phyloP scores from a whole-genome alignment of 768 basidiomycete genomes.

The Kwoniella bestiolae region DNA sequence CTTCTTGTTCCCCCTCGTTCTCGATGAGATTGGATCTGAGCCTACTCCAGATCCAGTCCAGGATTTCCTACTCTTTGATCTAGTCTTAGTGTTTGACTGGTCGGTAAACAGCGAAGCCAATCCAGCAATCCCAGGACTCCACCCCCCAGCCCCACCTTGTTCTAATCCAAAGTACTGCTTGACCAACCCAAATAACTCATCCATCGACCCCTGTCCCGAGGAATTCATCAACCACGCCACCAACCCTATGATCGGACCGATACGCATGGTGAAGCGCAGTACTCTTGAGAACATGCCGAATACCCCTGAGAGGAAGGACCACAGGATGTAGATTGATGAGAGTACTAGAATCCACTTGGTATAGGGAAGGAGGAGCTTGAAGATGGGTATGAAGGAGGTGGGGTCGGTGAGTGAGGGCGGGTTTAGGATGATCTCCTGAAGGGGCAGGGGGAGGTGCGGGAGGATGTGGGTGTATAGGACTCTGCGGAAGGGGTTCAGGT shows the following conservation, averaged over 20 bases:
- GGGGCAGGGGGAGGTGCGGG: conserved; percentile 32
- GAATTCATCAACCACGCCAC: conserved; percentile 46
- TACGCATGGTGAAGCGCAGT: conserved; percentile 39
- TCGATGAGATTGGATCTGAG: conserved; percentile 24
- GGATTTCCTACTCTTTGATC: not conserved
- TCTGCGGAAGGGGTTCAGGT: conserved; percentile 8
- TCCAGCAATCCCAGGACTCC: conserved; percentile 32
- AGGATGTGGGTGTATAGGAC: conserved; percentile 23
- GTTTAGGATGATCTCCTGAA: conserved; percentile 33
- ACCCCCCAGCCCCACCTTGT: not conserved
- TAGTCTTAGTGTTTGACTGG: not conserved
- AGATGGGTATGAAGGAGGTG: conserved; percentile 33
- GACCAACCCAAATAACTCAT: conserved; percentile 37
- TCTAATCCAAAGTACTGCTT: conserved; percentile 37
- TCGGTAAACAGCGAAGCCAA: conserved; percentile 33
- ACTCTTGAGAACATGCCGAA: conserved; percentile 47
- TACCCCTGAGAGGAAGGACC: conserved; percentile 29
- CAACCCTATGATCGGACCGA: conserved; percentile 47
- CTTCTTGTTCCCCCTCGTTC: conserved; percentile 28
- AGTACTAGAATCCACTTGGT: conserved; percentile 39
- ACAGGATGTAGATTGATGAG: conserved; percentile 46
- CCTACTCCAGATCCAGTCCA: not conserved
- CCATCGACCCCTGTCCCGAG: conserved; percentile 48
- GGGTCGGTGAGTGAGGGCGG: conserved; percentile 40
- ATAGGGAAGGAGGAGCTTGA: conserved; percentile 35